phyloP scores from a whole-genome alignment of 768 basidiomycete species.

The Wakefieldia striispora region DNA sequence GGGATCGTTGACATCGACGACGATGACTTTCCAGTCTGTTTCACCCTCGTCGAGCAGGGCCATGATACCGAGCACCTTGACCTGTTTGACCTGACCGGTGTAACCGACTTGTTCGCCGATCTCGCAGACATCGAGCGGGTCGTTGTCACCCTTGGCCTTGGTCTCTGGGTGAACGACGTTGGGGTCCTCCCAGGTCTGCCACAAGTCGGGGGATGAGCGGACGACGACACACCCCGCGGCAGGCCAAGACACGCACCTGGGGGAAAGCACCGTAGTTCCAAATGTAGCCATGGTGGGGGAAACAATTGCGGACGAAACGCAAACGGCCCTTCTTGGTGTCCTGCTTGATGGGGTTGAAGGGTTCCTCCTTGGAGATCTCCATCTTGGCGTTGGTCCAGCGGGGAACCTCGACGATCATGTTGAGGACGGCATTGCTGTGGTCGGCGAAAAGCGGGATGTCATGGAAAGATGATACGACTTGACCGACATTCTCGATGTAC shows the following conservation, averaged over 20 bases:
- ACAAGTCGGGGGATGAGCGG: neutral
- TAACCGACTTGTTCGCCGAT: slow-evolving; percentile 99
- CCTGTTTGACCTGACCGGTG: slow-evolving; percentile 97
- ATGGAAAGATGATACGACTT: slow-evolving; percentile 85
- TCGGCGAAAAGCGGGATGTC: slow-evolving; percentile 99
- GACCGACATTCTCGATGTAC: slow-evolving; percentile 87
- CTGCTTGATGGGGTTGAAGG: slow-evolving; percentile 99
- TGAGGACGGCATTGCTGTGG: slow-evolving; percentile 90
- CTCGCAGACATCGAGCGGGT: slow-evolving; percentile 99
- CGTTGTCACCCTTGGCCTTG: slow-evolving; percentile 98
- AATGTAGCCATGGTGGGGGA: slow-evolving; percentile 99
- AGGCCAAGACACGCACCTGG: slow-evolving; percentile 53
- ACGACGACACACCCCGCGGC: neutral
- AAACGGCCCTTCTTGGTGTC: slow-evolving; percentile 96
- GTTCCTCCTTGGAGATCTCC: slow-evolving; percentile 98
- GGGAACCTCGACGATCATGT: slow-evolving; percentile 98
- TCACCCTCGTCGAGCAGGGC: slow-evolving; percentile 98
- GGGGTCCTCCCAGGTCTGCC: slow-evolving; percentile 98
- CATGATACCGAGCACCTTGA: slow-evolving; percentile 99
- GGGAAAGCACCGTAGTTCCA: slow-evolving; percentile 99
- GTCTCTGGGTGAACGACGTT: slow-evolving; percentile 85
- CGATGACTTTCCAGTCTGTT: slow-evolving; percentile 99
- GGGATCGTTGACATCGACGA: slow-evolving; percentile 94
- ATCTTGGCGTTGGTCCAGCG: slow-evolving; percentile 99
- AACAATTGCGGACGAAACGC: slow-evolving; percentile 98